Percentiles rank a stretch among this genome's conserved stretches.
phyloP scores from a whole-genome alignment of 1,284 basidiomycete genomes.

The Singerocomus inundabilis region DNA sequence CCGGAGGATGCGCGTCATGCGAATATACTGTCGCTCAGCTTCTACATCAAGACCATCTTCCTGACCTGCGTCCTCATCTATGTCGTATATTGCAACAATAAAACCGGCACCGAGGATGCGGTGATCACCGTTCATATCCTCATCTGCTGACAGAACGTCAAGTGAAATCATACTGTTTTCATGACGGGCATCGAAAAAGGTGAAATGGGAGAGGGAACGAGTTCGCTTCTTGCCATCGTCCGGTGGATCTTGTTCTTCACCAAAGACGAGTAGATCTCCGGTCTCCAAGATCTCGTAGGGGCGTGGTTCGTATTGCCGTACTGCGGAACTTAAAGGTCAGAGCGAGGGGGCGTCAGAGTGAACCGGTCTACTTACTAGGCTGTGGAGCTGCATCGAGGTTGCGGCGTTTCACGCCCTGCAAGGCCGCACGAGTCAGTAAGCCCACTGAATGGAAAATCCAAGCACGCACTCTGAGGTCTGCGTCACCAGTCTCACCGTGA shows the following conservation, averaged over 20 bases:
- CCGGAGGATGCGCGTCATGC: constrained; percentile 34
- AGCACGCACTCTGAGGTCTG: constrained; percentile 20
- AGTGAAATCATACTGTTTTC: constrained; percentile 31
- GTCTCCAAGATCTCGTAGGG: constrained; percentile 34
- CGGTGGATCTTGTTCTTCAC: constrained; percentile 31
- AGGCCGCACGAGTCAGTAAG: not conserved
- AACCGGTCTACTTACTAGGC: constrained; percentile 15
- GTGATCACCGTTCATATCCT: constrained; percentile 13
- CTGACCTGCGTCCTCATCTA: constrained; percentile 45
- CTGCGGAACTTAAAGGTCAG: constrained; percentile 12
- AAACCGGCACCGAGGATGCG: constrained; percentile 38
- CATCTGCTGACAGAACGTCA: constrained; percentile 23
- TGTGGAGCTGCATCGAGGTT: constrained; percentile 24
- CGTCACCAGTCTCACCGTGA: constrained; percentile 13
- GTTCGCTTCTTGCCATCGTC: constrained; percentile 33
- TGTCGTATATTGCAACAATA: constrained; percentile 33
- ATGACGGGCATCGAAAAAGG: constrained; percentile 38
- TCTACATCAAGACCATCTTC: constrained; percentile 38
- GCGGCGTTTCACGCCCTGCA: constrained; percentile 28
- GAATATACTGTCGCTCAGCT: constrained; percentile 33
- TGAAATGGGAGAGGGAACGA: constrained; percentile 40
- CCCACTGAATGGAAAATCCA: not conserved
- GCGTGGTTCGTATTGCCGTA: constrained; percentile 25
- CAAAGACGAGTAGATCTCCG: constrained; percentile 31
- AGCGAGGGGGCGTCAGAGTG: not conserved